Evolutionary conservation across 257 asterid genomes (phyloP), one percentile per base, ranked within the genome.

Genomic region (Penstemon barbatus): DNA sequence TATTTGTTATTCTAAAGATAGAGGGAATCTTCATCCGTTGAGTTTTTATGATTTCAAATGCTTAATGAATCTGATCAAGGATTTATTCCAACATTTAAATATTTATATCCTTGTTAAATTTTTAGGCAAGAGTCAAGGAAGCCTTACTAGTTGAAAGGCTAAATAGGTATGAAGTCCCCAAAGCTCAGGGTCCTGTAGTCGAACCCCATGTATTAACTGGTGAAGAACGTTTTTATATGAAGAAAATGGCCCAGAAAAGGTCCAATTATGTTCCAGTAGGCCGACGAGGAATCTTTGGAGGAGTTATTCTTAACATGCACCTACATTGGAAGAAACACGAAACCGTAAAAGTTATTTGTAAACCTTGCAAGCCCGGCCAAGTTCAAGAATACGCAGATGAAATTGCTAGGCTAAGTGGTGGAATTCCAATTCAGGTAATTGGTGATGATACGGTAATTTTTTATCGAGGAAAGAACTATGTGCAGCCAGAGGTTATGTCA

Each of bases 321-420:
- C 72, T 93, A 83, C 97, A 93, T 56, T 93, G 98, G 97, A 93
- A 93, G 87, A 93, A 83, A 75, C 98, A 93, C 13, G 98, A 93
- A 82, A 93, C 98, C 0, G 96, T 93, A 49, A 84, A 93, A 83
- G 96, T 93, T 74, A 79, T 81, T 63, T 90, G 96, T 90, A 93
- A 92, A 61, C 92, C 91, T 36, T 89, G 92, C 84, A 89, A 82
- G 77, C 90, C 90, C 51, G 96, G 96, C 69, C 96, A 85, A 70
- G 61, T 93, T 11, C 87, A 84, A 38, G 96, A 86, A 41, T 93
- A 82, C 68, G 90, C 92, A 4, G 36, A 72, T 74, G 97, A 93
- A 70, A 85, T 90, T 62, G 85, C 96, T 72, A 81, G 97, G 82
- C 79, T 93, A 64, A 93, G 96, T 74, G 92, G 98, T 11, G 98